Evolutionary conservation across 495 filamentous ascomycete species (phyloP).

Genomic region (Schizothecium vesticola): DNA sequence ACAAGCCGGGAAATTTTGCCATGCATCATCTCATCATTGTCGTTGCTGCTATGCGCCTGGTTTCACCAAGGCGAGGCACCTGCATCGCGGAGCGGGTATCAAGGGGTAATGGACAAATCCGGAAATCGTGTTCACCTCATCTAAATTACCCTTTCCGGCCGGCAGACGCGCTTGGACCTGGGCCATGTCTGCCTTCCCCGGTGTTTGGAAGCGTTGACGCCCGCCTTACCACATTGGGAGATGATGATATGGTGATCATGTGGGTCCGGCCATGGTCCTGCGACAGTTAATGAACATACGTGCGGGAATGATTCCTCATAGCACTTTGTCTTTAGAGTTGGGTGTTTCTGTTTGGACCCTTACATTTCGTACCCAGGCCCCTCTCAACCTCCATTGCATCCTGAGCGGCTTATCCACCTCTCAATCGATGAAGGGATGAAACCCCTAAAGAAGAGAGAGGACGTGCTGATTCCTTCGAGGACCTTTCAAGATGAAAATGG

Average conservation of each 20-base stretch:
- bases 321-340: neutral
- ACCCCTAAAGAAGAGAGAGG: too few species aligned
- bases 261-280: neutral
- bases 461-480: too few species aligned
- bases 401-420: neutral
- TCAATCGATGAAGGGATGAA: too few species aligned
- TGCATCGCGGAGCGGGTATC: neutral
- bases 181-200: neutral
- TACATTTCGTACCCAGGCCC: neutral
- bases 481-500: too few species aligned
- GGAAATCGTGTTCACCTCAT: constrained; percentile 3
- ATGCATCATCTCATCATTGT: too few species aligned
- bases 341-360: too few species aligned
- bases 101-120: neutral
- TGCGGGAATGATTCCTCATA: neutral
- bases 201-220: too few species aligned
- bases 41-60: too few species aligned
- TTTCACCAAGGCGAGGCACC: neutral
- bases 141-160: neutral
- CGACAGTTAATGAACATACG: neutral
- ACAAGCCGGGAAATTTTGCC: too few species aligned
- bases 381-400: neutral
- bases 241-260: neutral
- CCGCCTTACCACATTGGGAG: neutral
- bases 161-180: neutral